Base-by-base conservation (phyloP, 23 red algal species). In the Cyanidium caldarium region DNA sequence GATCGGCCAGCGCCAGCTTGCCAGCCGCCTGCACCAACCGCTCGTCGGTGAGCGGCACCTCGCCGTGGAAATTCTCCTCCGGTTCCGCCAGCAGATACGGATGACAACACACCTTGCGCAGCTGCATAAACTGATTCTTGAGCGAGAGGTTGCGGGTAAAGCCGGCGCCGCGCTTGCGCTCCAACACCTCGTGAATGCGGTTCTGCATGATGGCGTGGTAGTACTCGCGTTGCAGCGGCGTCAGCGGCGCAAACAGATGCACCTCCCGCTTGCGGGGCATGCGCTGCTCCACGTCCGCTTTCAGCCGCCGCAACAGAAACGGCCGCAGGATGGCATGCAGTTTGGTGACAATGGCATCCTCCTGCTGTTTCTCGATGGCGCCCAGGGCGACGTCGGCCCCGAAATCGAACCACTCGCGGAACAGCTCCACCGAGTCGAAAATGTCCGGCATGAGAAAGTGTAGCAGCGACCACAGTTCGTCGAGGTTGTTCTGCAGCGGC, bases 1-100 rank as follows among this genome's bases (percentile, higher is more conserved):
- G 67, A 75, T 81, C 77, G 19, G 58, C 20, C 1, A 81, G 37
- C 28, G 45, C 45, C 31, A 81, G 45, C 66, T 81, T 81, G 0
- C 77, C 77, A 28, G 68, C 45, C 38, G 67, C 46, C 0, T 28
- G 33, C 1, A 78, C 73, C 14, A 78, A 15, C 39, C 66, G 58
- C 66, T 78, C 73, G 70, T 94, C 87, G 16, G 77, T 76, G 33
- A 86, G 39, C 37, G 65, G 69, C 33, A 33, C 76, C 1, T 71
- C 57, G 56, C 46, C 26, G 33, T 41, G 10, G 34, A 68, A 44
- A 2, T 68, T 78, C 67, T 78, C 75, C 33, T 67, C 51, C 1
- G 75, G 58, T 42, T 81, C 77, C 16, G 45, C 77, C 10, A 81
- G 40, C 46, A 81, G 77, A 44, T 67, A 81, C 65, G 77, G 77